Evolutionary conservation across 257 asterid genomes (phyloP).

Genomic region (Solanum etuberosum): DNA sequence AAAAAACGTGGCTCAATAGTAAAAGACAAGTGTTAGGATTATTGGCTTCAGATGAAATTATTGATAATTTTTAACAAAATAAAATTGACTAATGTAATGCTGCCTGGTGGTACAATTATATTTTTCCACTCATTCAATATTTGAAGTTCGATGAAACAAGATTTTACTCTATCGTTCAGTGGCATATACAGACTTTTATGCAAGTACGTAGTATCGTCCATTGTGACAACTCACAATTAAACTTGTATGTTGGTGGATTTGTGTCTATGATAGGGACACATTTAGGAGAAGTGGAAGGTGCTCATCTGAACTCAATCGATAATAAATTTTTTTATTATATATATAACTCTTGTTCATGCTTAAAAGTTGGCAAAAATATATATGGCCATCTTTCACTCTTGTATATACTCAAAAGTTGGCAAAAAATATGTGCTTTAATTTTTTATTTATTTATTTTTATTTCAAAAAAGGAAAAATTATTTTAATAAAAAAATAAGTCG

Average conservation of each 20-base stretch:
- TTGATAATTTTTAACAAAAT: background rate
- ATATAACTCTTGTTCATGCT: background rate
- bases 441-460: background rate
- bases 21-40: background rate
- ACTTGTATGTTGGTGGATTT: background rate
- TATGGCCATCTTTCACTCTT: no score
- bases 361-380: background rate
- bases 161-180: background rate
- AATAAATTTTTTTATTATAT: no score
- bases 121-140: background rate
- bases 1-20: background rate
- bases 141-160: background rate
- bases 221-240: background rate
- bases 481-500: background rate
- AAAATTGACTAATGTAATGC: background rate
- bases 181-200: background rate
- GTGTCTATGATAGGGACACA: background rate
- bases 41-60: background rate
- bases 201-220: accelerated
- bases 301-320: background rate
- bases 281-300: accelerated
- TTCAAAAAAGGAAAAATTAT: background rate
- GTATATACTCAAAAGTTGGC: no score
- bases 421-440: background rate
- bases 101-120: background rate